These are phyloP conservation scores for Pyricularia pennisetigena DNA, from an alignment of 2,329 filamentous ascomycete genomes.

Conservation along the genomic window DNA sequence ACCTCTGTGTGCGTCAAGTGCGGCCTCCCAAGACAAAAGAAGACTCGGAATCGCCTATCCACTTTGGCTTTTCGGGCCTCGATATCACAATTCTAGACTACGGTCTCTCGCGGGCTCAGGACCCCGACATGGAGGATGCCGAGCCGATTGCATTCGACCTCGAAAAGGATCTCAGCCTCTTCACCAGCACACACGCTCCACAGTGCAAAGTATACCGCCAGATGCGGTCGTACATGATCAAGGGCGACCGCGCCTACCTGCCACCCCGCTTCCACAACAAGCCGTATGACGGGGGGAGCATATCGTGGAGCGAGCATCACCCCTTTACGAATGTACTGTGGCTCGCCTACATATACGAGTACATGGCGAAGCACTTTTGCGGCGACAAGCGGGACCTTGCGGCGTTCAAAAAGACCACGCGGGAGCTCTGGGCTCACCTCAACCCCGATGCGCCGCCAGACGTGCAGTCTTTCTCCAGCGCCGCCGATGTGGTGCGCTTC, in stretches of 20 bases:
- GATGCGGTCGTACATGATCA: constrained; percentile 48
- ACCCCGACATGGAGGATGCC: constrained; percentile 20
- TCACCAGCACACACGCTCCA: constrained; percentile 47
- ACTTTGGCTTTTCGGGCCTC: constrained; percentile 50
- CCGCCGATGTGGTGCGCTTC: constrained; percentile 46
- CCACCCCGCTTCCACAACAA: constrained; percentile 34
- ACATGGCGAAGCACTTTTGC: constrained; percentile 35
- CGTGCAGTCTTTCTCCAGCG: constrained; percentile 41
- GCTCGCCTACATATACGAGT: constrained; percentile 52
- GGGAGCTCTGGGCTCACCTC: constrained; percentile 43
- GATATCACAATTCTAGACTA: constrained; percentile 59
- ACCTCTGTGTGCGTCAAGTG: constrained; percentile 45
- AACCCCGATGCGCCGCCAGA: constrained; percentile 37
- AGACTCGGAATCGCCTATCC: constrained; percentile 19
- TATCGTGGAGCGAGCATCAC: constrained; percentile 43
- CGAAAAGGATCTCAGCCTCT: constrained; percentile 49
- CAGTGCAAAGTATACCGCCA: constrained; percentile 54
- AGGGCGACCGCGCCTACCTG: constrained; percentile 38
- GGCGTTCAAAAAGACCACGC: constrained; percentile 35
- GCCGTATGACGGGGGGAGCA: constrained; percentile 32
- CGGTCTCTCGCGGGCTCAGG: constrained; percentile 49
- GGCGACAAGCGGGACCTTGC: constrained; percentile 35
- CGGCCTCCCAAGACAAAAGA: constrained; percentile 20
- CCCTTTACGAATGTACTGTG: constrained; percentile 58
- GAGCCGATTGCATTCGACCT: constrained; percentile 42